phyloP scores from a whole-genome alignment of 192 early-diverging fungal species.

The Rhizoclosmatium globosum region DNA sequence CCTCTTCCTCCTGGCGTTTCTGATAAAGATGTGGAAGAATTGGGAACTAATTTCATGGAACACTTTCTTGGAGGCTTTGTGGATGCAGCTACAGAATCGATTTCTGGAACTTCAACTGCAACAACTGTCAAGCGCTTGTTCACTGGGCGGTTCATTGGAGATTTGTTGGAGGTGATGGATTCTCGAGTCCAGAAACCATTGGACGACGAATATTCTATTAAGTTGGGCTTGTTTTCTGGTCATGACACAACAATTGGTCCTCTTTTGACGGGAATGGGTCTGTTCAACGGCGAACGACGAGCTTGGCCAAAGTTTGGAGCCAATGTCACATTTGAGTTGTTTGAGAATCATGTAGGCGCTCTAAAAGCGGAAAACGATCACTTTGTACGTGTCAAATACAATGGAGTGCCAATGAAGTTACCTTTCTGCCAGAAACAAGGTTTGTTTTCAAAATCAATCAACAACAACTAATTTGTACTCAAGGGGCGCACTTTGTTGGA shows the following conservation, averaged over 20 bases:
- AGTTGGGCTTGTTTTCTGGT: constrained; percentile 32
- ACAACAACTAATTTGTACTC: neutral
- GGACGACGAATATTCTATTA: constrained; percentile 6
- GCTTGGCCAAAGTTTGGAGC: constrained; percentile 25
- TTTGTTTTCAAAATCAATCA: neutral
- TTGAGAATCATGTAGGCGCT: neutral
- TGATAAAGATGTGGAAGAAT: constrained; percentile 36
- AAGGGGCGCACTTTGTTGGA: constrained; percentile 21
- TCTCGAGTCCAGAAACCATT: neutral
- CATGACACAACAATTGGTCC: constrained; percentile 39
- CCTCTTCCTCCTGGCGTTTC: constrained; percentile 49
- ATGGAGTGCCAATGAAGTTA: constrained; percentile 10
- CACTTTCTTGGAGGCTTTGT: constrained; percentile 36
- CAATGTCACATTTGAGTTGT: constrained; percentile 26
- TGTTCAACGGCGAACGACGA: constrained; percentile 6
- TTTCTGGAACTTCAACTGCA: neutral
- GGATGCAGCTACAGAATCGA: neutral
- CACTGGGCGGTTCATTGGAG: constrained; percentile 32
- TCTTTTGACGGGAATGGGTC: constrained; percentile 12
- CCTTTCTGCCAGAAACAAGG: constrained; percentile 1
- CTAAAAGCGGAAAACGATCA: neutral
- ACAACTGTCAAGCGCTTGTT: constrained; percentile 5
- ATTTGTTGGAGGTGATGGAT: constrained; percentile 31
- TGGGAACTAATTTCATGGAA: constrained; percentile 39
- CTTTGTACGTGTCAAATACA: constrained; percentile 30